These are phyloP conservation scores for Mortierella sp. DNA, from an alignment of 371 early-diverging fungal genomes.

Conservation along the genomic window DNA sequence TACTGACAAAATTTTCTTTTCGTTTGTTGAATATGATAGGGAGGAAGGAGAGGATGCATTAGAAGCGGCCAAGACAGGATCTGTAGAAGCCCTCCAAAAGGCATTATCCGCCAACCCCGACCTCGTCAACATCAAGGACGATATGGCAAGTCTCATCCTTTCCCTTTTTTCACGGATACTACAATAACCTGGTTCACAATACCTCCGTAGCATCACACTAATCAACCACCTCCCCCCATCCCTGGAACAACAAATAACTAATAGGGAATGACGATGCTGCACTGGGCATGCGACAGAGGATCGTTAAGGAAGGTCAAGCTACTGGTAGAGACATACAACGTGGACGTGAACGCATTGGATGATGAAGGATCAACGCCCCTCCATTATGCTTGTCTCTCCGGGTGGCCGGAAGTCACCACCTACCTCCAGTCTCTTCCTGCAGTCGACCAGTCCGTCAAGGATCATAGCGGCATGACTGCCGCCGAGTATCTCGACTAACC, in stretches of 20 bases:
- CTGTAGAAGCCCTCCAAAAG: constrained; percentile 18
- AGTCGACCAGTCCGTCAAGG: constrained; percentile 36
- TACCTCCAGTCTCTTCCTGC: constrained; percentile 33
- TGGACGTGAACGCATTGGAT: constrained; percentile 67
- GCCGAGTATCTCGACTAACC: constrained; percentile 35
- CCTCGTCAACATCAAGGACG: constrained; percentile 30
- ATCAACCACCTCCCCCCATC: neutral
- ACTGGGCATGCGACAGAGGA: constrained; percentile 56
- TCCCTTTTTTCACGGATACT: neutral
- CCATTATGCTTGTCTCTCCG: constrained; percentile 66
- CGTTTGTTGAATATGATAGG: neutral
- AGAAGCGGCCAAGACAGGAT: constrained; percentile 33
- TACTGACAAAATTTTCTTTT: neutral
- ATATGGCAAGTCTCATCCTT: constrained; percentile 17
- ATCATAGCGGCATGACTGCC: constrained; percentile 45
- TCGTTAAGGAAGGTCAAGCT: constrained; percentile 41
- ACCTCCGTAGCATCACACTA: too few species aligned
- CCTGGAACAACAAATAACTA: neutral
- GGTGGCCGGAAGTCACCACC: constrained; percentile 28
- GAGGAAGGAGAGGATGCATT: constrained; percentile 32
- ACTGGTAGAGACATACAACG: constrained; percentile 34
- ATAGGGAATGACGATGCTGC: constrained; percentile 52
- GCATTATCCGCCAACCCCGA: constrained; percentile 26
- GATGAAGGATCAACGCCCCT: constrained; percentile 80
- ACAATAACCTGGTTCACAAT: too few species aligned